A percentile compares a stretch with the other conserved stretches of the same genome.
phyloP scores from a whole-genome alignment of 441 rosid genomes.

The Adansonia rubrostipa region DNA sequence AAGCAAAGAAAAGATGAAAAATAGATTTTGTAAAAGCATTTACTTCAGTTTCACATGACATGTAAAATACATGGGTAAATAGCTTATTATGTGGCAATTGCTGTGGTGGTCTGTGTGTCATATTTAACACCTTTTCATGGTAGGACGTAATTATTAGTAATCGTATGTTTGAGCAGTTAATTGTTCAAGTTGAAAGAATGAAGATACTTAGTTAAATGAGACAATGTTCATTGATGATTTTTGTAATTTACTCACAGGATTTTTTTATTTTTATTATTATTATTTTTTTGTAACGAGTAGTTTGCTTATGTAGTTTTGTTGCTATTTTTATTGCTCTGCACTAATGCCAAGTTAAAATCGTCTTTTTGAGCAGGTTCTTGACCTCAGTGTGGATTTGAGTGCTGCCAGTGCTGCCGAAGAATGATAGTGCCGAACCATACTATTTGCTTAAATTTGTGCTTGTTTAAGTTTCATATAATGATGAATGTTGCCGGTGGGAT shows the following conservation, averaged over 20 bases:
- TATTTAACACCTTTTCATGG: background rate
- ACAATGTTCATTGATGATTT: background rate
- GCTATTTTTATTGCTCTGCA: background rate
- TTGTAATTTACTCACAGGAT: background rate
- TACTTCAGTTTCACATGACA: background rate
- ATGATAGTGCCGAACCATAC: conserved; percentile 13
- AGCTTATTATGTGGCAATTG: background rate
- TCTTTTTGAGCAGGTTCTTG: conserved; percentile 52
- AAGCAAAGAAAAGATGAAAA: background rate
- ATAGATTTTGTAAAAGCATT: background rate
- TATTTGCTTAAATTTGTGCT: background rate
- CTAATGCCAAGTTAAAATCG: background rate
- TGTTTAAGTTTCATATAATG: background rate
- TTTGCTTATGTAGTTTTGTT: background rate
- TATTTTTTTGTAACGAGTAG: too few relatives aligned
- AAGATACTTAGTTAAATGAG: background rate
- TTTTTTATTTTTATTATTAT: too few relatives aligned
- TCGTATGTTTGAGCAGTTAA: background rate
- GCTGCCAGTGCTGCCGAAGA: conserved; percentile 88
- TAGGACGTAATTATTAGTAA: background rate
- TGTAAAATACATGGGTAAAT: background rate
- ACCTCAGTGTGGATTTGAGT: conserved; percentile 79
- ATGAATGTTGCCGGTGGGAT: background rate
- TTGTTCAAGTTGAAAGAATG: background rate
- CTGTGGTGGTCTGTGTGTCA: background rate